Evolutionary conservation across 2,329 filamentous ascomycete species (phyloP).

Genomic region (Monosporascus sp.): DNA sequence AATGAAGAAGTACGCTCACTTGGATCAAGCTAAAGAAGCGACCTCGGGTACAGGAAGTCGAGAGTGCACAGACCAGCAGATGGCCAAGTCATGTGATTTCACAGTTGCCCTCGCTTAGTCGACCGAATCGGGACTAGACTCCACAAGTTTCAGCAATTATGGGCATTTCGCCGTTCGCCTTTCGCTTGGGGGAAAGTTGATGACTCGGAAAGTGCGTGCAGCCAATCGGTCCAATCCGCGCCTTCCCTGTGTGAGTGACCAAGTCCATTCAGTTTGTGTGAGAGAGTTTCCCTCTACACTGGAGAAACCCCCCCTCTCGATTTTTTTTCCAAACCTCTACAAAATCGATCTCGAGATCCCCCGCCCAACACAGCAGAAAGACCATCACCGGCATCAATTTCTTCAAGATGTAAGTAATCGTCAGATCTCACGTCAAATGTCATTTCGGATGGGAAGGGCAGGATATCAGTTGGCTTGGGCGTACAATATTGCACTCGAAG

Average conservation of each 20-base stretch:
- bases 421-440: background rate
- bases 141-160: constrained; percentile 20
- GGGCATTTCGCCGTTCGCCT: background rate
- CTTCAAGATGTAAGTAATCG: constrained; percentile 27
- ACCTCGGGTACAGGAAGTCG: no score
- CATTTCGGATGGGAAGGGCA: no score
- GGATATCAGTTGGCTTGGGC: no score
- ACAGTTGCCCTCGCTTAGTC: constrained; percentile 24
- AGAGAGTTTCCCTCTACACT: background rate
- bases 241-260: background rate
- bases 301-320: background rate
- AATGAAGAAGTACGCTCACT: no score
- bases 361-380: constrained; percentile 19
- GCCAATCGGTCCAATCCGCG: background rate
- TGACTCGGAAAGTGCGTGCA: background rate
- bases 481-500: background rate
- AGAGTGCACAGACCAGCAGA: constrained; percentile 3
- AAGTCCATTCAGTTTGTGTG: background rate
- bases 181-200: background rate
- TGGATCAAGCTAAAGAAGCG: no score
- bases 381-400: constrained; percentile 22
- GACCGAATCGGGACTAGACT: constrained; percentile 18
- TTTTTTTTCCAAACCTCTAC: constrained; percentile 1
- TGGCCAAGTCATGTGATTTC: constrained; percentile 17
- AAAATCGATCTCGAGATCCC: constrained; percentile 3